Base-by-base conservation (phyloP, 2,329 filamentous ascomycete species). In the Parastagonospora nodorum region DNA sequence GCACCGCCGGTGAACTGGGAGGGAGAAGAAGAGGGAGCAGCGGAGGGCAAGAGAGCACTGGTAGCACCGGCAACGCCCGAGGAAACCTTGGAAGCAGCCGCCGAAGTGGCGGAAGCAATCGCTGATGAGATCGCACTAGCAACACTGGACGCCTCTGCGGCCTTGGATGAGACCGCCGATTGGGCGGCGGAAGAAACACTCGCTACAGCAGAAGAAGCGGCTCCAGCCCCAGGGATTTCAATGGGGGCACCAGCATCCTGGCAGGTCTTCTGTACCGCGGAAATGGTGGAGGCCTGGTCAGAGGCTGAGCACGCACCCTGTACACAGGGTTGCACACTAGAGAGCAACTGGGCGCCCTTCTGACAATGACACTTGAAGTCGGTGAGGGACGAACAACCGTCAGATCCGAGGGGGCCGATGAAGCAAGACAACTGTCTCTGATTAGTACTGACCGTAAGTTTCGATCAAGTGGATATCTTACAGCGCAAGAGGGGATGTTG, bases 291-390 rank as follows among this genome's bases (percentile, higher is more conserved):
- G 38, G 52, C 63, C 57, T 77, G 74, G 54, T 79, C 77, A 0
- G 59, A 52, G 14, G 66, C 35, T 6, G 56, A 56, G 67, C 79
- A 81, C 15, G 71, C 71, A 31, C 67, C 62, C 63, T 78, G 45
- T 27, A 81, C 78, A 51, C 79, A 82, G 37, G 79, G 79, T 49
- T 74, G 74, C 51, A 81, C 73, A 38, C 64, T 48, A 37, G 57
- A 46, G 40, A 79, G 63, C 38, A 81, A 73, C 29, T 55, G n/a
- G 31, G 70, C 62, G 36, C 77, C 67, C 66, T 78, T 76, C 62
- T 74, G 62, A 70, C 78, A 80, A 68, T 64, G 61, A 51, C 61
- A 64, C 31, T 72, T 73, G 63, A 81, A 81, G 71, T 82, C 78
- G 53, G 71, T 74, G 30, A 81, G 60, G 11, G 48, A 12, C n/a